phyloP scores from a whole-genome alignment of 108 stramenopile species.

The Mayamaea pseudoterrestris region DNA sequence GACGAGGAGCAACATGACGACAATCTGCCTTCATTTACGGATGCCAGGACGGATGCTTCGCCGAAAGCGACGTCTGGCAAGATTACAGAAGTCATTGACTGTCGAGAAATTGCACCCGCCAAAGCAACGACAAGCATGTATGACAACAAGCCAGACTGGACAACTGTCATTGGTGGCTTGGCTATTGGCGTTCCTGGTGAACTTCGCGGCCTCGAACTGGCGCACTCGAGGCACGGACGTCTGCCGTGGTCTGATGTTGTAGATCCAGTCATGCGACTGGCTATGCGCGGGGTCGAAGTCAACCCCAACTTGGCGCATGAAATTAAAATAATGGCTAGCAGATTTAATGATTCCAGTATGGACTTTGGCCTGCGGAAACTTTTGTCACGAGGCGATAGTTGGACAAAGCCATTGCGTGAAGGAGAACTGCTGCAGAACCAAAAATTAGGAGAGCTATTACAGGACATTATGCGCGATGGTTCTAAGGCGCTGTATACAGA shows the following conservation, averaged over 20 bases:
- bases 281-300: constrained; percentile 39
- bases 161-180: constrained; percentile 43
- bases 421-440: constrained; percentile 52
- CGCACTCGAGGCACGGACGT: constrained; percentile 44
- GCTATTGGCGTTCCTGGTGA: constrained; percentile 70
- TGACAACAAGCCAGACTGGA: constrained; percentile 8
- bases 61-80: constrained; percentile 7
- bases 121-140: constrained; percentile 45
- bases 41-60: too few relatives aligned
- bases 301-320: constrained; percentile 24
- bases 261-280: constrained; percentile 41
- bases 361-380: constrained; percentile 12
- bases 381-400: constrained; percentile 26
- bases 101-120: constrained; percentile 58
- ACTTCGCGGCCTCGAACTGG: constrained; percentile 59
- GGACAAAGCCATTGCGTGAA: constrained; percentile 19
- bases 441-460: constrained; percentile 37
- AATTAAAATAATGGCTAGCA: constrained; percentile 11
- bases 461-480: constrained; percentile 39
- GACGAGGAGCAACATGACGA: neutral
- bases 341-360: neutral
- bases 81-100: constrained; percentile 65
- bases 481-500: constrained; percentile 42
- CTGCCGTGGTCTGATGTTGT: constrained; percentile 51
- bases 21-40: neutral